phyloP scores from a whole-genome alignment of 164 flowering plant species.

The Stephania yunnanensis region DNA sequence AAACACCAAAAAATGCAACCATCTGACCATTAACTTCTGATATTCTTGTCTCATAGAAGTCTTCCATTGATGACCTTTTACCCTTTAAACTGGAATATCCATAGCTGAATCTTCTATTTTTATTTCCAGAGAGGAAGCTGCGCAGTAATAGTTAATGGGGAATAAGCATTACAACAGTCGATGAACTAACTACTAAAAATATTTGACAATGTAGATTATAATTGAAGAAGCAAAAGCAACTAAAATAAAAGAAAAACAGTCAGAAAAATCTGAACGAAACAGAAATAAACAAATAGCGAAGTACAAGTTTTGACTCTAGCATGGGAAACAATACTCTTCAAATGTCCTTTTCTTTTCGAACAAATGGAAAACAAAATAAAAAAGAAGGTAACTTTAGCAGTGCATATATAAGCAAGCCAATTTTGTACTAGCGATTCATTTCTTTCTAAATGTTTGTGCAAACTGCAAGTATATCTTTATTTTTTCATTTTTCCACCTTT shows the following conservation, averaged over 20 bases:
- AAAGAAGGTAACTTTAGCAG: background rate
- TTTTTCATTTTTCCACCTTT: no score
- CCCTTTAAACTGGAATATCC: constrained; percentile 80
- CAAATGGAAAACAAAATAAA: background rate
- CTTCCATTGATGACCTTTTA: constrained; percentile 78
- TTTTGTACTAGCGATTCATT: no score
- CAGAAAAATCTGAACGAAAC: background rate
- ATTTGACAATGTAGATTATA: background rate
- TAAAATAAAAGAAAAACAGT: background rate
- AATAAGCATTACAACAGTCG: background rate
- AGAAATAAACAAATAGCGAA: background rate
- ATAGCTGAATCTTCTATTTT: constrained; percentile 55
- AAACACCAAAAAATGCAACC: constrained; percentile 82
- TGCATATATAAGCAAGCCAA: no score
- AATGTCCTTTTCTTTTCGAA: background rate
- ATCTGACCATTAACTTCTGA: constrained; percentile 73
- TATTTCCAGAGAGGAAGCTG: constrained; percentile 56
- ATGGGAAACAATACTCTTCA: background rate
- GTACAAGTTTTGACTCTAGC: background rate
- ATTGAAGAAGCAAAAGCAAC: background rate
- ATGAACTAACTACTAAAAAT: background rate
- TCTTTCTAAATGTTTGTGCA: no score
- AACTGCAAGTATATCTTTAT: no score
- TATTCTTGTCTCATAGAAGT: constrained; percentile 62
- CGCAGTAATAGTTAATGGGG: background rate